Base-by-base conservation (phyloP, 805 yeast genomes). In the Scheffersomyces ergatensis region DNA sequence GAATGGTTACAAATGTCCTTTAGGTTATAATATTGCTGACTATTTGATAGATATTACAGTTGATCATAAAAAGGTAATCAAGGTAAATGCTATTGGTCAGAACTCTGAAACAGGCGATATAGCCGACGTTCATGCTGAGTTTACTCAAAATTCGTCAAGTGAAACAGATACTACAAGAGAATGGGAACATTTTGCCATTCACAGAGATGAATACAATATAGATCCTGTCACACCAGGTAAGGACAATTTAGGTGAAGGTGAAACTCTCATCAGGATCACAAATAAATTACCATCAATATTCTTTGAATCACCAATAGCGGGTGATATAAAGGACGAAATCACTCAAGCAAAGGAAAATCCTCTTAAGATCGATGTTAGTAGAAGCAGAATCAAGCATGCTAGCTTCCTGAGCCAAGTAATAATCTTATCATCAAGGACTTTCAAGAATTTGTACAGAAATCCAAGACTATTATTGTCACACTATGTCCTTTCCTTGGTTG, bases 11-110 rank as follows among this genome's bases (percentile, higher is more conserved):
- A 65, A 70, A 38, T 89, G 97, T 62, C 99, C 99, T 1, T 59
- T 74, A 12, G 96, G 96, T 29, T 92, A 87, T 60, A 93, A 93
- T 55, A 79, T 93, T 53, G 99, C 98, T 1, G 99, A 93, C 59
- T 93, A 81, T 55, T 68, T 92, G 58, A 86, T 93, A 46, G 99
- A 93, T 57, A 78, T 93, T 29, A 90, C 97, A 0, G 88, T 89
- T 59, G 83, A 80, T 37, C 75, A 71, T 41, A 64, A 65, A 31
- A 67, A 58, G 40, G 47, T 63, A 5, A 45, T 62, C n/a, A 47
- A 57, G 34, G 53, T 61, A 13, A 40, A 35, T 24, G 20, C 41
- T 6, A 53, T 60, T 26, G 47, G 44, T 16, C 43, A 39, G 12
- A 13, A 37, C 15, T 34, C 18, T 31, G 37, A 44, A 3, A 33